These are phyloP conservation scores for Gossypium trilobum DNA, from an alignment of 441 rosid genomes.

Conservation along the genomic window DNA sequence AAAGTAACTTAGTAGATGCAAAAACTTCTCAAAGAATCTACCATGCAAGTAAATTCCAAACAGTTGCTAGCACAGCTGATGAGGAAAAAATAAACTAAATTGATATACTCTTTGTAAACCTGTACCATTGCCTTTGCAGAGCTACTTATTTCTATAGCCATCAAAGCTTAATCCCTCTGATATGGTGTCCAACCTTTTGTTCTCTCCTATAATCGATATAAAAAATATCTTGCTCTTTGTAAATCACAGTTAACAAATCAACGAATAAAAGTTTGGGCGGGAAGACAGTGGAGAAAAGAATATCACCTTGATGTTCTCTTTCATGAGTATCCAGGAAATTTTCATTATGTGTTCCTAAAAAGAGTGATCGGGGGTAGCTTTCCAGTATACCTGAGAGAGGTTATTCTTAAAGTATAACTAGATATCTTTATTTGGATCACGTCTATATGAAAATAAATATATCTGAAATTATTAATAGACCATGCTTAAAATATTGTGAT, in stretches of 20 bases:
- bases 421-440: not conserved
- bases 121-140: slow-evolving; percentile 21
- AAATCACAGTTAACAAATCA: not conserved
- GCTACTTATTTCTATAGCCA: slow-evolving; percentile 60
- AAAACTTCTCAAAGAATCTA: not conserved
- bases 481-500: not conserved
- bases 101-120: not conserved
- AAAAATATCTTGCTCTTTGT: not conserved
- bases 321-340: slow-evolving; percentile 68
- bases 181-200: slow-evolving; percentile 65
- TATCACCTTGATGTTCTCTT: slow-evolving; percentile 70
- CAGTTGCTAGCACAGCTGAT: not conserved
- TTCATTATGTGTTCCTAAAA: slow-evolving; percentile 49
- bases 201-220: slow-evolving; percentile 43
- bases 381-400: slow-evolving; percentile 54
- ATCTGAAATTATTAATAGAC: not conserved
- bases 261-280: not conserved
- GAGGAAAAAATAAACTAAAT: not conserved
- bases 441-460: not conserved
- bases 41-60: not conserved
- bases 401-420: not conserved
- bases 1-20: not conserved
- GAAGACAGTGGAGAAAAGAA: not conserved
- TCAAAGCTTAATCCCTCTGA: slow-evolving; percentile 81
- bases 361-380: slow-evolving; percentile 73